Conservation (phyloP, 2,329 filamentous ascomycete genomes). For the Byssochlamys sp. region DNA sequence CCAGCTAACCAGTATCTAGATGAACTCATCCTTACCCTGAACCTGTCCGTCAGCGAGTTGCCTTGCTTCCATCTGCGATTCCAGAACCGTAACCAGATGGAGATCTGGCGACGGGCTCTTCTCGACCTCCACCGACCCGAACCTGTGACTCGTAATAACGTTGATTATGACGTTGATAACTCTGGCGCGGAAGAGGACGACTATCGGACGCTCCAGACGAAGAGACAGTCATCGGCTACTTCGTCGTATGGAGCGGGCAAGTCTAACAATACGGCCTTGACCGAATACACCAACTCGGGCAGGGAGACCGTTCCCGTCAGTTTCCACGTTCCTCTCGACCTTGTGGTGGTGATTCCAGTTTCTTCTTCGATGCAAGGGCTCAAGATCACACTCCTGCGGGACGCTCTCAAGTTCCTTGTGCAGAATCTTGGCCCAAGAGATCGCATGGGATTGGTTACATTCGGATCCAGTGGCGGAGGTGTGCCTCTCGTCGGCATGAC, state of each 20-base stretch:
- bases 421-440: slow-evolving; percentile 81
- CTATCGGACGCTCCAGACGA: slow-evolving; percentile 50
- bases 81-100: slow-evolving; percentile 66
- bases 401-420: slow-evolving; percentile 86
- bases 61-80: slow-evolving; percentile 92
- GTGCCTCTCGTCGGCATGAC: slow-evolving; percentile 98
- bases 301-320: slow-evolving; percentile 38
- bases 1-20: slow-evolving; percentile 37
- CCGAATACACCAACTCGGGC: slow-evolving; percentile 75
- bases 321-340: slow-evolving; percentile 81
- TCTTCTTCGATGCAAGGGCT: slow-evolving; percentile 99
- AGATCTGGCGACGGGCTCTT: slow-evolving; percentile 81
- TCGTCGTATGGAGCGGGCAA: slow-evolving; percentile 73
- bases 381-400: slow-evolving; percentile 87
- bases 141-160: slow-evolving; percentile 50
- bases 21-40: slow-evolving; percentile 77
- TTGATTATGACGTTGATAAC: slow-evolving; percentile 69
- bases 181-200: slow-evolving; percentile 87
- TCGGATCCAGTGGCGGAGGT: slow-evolving; percentile 85
- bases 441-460: slow-evolving; percentile 93
- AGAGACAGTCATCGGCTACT: slow-evolving; percentile 70
- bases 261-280: slow-evolving; percentile 78
- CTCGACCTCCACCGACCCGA: slow-evolving; percentile 71
- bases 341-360: slow-evolving; percentile 92
- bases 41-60: slow-evolving; percentile 80